Base-by-base conservation (phyloP, 164 flowering plant species). In the Vitis labrusca region DNA sequence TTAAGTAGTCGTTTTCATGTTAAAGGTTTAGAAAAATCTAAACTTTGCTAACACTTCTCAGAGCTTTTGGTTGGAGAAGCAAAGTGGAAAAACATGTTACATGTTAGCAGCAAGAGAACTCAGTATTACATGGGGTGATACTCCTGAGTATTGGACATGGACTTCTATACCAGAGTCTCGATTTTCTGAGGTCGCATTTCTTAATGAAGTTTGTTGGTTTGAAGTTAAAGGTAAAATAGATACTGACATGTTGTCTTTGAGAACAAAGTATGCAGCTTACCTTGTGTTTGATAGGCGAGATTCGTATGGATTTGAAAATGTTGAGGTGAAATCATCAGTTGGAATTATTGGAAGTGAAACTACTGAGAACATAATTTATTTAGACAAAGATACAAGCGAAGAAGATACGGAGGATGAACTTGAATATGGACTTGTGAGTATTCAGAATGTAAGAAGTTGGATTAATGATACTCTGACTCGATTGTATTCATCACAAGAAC, bases 121-220 rank as follows among this genome's bases (percentile, higher is more conserved):
- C 6, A 29, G 9, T 8, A 81, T 85, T 51, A 62, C 61, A 29
- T 82, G 85, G 85, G 78, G 81, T 4, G 83, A 79, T 14, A 59
- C 77, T n/a, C 85, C 83, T 11, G 10, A 14, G 1, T 80, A 77
- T 52, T 85, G 86, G 89, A 67, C 10, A 11, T 83, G 83, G 82
- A 67, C 7, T 13, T n/a, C 79, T 50, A 32, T 60, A 3, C 65
- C 76, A 0, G 68, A 74, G 1, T 78, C 84, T 16, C 10, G 61
- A 59, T 85, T 85, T 56, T 44, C 65, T 0, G 84, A 80, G 72
- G 88, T 79, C 55, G 84, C 83, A 8, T 72, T 71, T 76, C 84
- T 85, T 3, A 3, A 48, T 0, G 0, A 8, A 9, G 85, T 80
- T 2, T 73, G 84, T n/a, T 85, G 84, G 85, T 66, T 85, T 14